These are phyloP conservation scores for Imleria badia DNA, from an alignment of 768 basidiomycete species.

Conservation along the genomic window DNA sequence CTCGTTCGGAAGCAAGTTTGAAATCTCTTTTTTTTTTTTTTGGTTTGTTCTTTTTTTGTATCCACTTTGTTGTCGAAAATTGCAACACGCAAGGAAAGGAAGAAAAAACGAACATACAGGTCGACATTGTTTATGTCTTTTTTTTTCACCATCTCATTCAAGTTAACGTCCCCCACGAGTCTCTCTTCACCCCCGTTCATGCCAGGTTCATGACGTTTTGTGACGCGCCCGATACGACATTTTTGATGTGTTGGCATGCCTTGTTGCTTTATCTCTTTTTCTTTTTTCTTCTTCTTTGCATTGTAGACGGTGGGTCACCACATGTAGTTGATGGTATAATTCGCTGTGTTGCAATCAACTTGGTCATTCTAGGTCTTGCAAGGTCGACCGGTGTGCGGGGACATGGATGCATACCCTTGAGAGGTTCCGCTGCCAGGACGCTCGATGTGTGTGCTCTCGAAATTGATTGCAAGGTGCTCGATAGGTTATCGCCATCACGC, in stretches of 20 bases:
- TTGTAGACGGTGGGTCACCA: constrained; percentile 8
- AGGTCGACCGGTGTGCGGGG: no score
- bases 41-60: no score
- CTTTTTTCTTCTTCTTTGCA: not conserved
- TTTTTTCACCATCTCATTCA: constrained; percentile 4
- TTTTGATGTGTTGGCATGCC: constrained; percentile 5
- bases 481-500: no score
- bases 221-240: constrained; percentile 13
- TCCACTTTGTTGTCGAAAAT: not conserved
- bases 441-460: no score
- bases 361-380: not conserved
- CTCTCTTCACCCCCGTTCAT: constrained; percentile 12
- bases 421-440: no score
- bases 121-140: constrained; percentile 2
- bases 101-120: not conserved
- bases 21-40: not conserved
- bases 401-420: no score
- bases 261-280: constrained; percentile 9
- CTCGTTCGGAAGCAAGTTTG: constrained; percentile 46
- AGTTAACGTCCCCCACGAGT: not conserved
- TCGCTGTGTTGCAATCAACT: constrained; percentile 10
- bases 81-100: not conserved
- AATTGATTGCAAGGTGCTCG: no score
- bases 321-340: constrained; percentile 26
- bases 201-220: constrained; percentile 27